These are phyloP conservation scores for Phialemonium atrogriseum DNA, from an alignment of 2,329 filamentous ascomycete species.

Conservation along the genomic window DNA sequence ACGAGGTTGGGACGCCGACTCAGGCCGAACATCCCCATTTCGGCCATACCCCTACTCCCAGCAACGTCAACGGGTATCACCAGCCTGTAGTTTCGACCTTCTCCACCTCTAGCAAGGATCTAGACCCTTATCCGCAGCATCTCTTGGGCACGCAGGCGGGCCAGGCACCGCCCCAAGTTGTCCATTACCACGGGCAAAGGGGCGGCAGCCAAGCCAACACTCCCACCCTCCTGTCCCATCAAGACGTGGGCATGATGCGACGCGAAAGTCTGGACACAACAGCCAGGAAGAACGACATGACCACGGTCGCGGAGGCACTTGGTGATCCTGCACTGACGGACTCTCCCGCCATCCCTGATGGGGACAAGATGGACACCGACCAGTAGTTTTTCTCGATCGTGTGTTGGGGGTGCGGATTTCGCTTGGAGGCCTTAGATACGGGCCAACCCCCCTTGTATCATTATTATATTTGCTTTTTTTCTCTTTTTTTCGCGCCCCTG, in stretches of 20 bases:
- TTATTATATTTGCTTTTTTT: too few species aligned
- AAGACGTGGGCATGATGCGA: conserved; percentile 36
- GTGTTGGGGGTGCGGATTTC: too few species aligned
- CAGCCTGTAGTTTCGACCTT: conserved; percentile 62
- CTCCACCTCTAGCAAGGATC: conserved; percentile 61
- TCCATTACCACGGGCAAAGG: conserved; percentile 59
- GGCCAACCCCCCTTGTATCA: too few species aligned
- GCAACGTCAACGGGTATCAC: conserved; percentile 51
- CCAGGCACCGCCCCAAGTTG: conserved; percentile 55
- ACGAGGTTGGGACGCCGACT: conserved; percentile 52
- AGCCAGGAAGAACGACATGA: conserved; percentile 25
- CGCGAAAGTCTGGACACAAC: conserved; percentile 40
- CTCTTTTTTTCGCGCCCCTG: too few species aligned
- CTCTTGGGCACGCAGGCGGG: conserved; percentile 54
- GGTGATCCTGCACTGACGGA: conserved; percentile 26
- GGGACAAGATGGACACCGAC: too few species aligned
- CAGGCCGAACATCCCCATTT: conserved; percentile 46
- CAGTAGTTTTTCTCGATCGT: too few species aligned
- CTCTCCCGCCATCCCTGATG: too few species aligned
- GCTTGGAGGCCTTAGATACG: too few species aligned
- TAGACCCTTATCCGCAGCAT: conserved; percentile 60
- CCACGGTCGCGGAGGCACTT: conserved; percentile 29
- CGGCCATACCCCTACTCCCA: conserved; percentile 23
- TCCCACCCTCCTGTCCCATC: conserved; percentile 45
- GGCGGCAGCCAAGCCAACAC: conserved; percentile 61